Base-by-base conservation (phyloP, 345 rosid species). In the Rhizophora apiculata region DNA sequence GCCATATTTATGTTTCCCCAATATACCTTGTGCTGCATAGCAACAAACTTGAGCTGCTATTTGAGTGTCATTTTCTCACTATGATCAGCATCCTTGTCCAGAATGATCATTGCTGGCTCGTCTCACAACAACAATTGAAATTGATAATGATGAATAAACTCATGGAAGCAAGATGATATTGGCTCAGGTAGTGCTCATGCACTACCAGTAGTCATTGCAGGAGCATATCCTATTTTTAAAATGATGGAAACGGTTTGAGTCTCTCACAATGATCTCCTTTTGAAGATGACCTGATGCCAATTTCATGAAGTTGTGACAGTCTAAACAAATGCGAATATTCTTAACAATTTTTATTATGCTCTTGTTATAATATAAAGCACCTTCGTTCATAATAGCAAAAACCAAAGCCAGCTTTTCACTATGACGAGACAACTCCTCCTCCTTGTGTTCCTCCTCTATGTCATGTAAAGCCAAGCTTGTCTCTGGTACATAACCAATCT, bases 241-340 rank as follows among this genome's bases (percentile, higher is more conserved):
- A 78, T 81, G 91, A 82, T 93, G 97, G 83, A 90, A 93, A 65
- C 96, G 92, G 72, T 89, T 90, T 10, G 89, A 84, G 64, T 93
- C 97, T 73, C 96, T 85, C 39, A 90, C 86, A 64, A 90, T 71
- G 66, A 93, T 87, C 80, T 89, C 92, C 75, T 78, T 93, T 6
- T 78, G 68, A 60, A 88, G 88, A 74, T 84, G 76, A 72, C 71
- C 73, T 36, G 98, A 82, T 0, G 92, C 96, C 37, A 90, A 64
- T 72, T 89, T 93, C 97, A 93, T 90, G 84, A 93, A 93, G 85
- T 80, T 87, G 68, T 93, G 98, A 77, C 96, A 93, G 74, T 93
- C 96, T 18, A 90, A 84, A 75, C 96, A 90, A 5, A 90, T 89
- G 21, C 93, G 80, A 30, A 89, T 88, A 78, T 90, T 90, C 86